Percentiles rank a stretch among this genome's conserved stretches.
These are phyloP conservation scores for Trichophyton rubrum DNA, from an alignment of 2,329 filamentous ascomycete genomes.

Conservation along the genomic window DNA sequence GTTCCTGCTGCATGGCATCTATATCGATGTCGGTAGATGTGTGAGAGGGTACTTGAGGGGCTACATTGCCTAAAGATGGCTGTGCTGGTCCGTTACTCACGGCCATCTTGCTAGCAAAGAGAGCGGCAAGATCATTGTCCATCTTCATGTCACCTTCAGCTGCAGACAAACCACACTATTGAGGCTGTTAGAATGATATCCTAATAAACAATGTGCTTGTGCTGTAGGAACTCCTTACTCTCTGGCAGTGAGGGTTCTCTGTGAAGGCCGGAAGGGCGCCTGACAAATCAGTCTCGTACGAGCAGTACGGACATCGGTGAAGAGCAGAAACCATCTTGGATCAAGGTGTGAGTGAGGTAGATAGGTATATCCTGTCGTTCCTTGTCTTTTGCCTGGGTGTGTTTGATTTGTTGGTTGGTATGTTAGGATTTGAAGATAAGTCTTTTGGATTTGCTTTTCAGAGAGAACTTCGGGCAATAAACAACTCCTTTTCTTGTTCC, in stretches of 20 bases:
- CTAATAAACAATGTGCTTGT: background rate
- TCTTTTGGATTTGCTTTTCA: background rate
- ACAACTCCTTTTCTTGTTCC: conserved; percentile 4
- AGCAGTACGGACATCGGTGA: conserved; percentile 11
- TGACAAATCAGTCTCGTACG: conserved; percentile 9
- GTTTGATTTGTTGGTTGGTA: background rate
- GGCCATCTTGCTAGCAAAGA: conserved; percentile 66
- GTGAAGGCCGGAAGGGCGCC: conserved; percentile 8
- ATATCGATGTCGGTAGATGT: conserved; percentile 15
- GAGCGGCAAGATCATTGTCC: conserved; percentile 68
- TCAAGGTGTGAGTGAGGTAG: background rate
- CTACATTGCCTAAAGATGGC: conserved; percentile 9
- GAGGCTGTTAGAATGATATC: background rate
- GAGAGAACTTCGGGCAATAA: background rate
- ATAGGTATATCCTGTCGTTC: too few relatives aligned
- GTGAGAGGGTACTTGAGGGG: conserved; percentile 24
- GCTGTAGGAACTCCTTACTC: background rate
- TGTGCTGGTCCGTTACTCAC: conserved; percentile 34
- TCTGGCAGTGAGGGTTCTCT: conserved; percentile 11
- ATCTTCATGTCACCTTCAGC: conserved; percentile 45
- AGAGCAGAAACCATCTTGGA: conserved; percentile 8
- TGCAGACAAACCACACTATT: conserved; percentile 32
- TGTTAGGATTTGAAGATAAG: background rate
- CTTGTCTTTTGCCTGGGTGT: too few relatives aligned
- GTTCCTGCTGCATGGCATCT: background rate